A percentile compares a stretch with the other conserved stretches of the same genome.
phyloP scores from a whole-genome alignment of 768 basidiomycete genomes.

The Pleurotus tuoliensis region DNA sequence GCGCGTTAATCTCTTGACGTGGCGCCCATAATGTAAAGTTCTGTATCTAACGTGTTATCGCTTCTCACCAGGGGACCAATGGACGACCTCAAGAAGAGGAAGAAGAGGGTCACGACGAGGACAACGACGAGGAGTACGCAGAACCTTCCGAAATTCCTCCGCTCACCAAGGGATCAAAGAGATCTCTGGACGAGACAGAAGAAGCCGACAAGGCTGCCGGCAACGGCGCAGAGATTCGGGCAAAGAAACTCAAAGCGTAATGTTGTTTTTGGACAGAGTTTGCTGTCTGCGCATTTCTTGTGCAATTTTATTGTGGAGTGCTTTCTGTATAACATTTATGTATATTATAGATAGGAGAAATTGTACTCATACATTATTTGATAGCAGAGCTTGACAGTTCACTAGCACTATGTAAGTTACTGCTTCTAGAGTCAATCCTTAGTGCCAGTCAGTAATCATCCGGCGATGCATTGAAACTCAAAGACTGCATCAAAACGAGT shows the following conservation, averaged over 20 bases:
- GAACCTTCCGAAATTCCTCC: conserved; percentile 14
- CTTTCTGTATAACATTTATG: too few relatives aligned
- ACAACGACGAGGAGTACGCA: conserved; percentile 23
- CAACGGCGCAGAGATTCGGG: conserved; percentile 23
- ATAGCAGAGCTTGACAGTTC: too few relatives aligned
- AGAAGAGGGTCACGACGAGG: conserved; percentile 23
- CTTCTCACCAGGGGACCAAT: neutral
- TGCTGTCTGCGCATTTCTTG: too few relatives aligned
- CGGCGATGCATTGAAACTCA: too few relatives aligned
- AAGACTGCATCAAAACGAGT: too few relatives aligned
- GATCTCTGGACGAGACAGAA: conserved; percentile 9
- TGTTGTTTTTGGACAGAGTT: too few relatives aligned
- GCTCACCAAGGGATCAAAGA: conserved; percentile 36
- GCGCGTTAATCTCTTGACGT: neutral
- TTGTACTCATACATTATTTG: too few relatives aligned
- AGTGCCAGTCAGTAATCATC: too few relatives aligned
- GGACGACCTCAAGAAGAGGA: conserved; percentile 8
- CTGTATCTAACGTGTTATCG: neutral
- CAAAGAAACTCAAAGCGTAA: conserved; percentile 40
- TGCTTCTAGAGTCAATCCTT: too few relatives aligned
- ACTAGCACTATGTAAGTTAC: too few relatives aligned
- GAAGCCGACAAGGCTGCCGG: conserved; percentile 21
- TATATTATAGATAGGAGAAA: too few relatives aligned
- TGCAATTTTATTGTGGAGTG: too few relatives aligned
- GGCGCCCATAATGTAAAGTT: neutral